Evolutionary conservation across 345 rosid genomes (phyloP), one percentile per base, ranked within the genome.

Genomic region (Sisymbrium irio): DNA sequence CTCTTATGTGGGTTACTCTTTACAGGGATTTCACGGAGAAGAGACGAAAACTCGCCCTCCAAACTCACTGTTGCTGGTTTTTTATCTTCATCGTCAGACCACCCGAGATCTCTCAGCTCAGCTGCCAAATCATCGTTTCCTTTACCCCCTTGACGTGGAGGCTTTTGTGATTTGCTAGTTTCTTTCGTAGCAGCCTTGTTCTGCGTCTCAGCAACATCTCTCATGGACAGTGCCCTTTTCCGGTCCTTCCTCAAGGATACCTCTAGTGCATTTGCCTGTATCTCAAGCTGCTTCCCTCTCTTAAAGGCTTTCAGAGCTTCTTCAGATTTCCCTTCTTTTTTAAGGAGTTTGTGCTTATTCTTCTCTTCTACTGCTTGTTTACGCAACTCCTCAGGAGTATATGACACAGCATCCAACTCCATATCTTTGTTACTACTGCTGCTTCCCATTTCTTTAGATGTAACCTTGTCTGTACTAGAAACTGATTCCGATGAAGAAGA

Each of bases 201-300:
- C 77, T 77, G 84, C 27, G 61, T 71, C 65, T 77, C 87, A 22
- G 74, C 39, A 27, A 58, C 71, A 60, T 53, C 71, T 28, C 64
- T 78, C 73, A 82, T 72, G 44, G 80, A 53, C 46, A 82, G 57
- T 81, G 8, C 77, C 57, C 78, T 89, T 78, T 80, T 87, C 25
- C 84, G 84, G 58, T 75, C 82, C 82, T 81, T 90, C 76, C 91
- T 85, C 61, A 85, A 46, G 1, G 86, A 56, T 42, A 84, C 64
- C 74, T 89, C 96, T 68, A 95, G 80, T 14, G 96, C 88, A 4
- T 81, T 92, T 40, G 97, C 98, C 78, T 84, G 86, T 74, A 97
- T 90, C 83, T 95, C 99, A 33, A 95, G 93, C 62, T 90, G 96
- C 81, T 90, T 95, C 36, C 97, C 98, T 76, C 96, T 89, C 82